Conservation (phyloP, 192 early-diverging fungal genomes). For the Coemansia sp. region DNA sequence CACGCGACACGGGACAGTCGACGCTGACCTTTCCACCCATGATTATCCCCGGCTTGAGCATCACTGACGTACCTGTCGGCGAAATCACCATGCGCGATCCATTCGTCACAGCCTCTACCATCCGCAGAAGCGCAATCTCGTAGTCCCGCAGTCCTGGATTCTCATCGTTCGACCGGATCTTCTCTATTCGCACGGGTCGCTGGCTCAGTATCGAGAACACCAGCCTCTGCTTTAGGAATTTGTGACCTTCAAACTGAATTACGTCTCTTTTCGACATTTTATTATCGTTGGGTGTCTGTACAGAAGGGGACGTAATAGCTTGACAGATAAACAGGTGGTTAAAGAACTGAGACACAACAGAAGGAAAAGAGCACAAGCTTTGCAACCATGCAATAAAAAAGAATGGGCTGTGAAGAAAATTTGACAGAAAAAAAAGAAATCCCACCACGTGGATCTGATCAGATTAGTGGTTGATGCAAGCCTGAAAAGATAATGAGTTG, state of each 20-base stretch:
- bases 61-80: constrained; percentile 84
- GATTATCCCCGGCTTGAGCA: constrained; percentile 88
- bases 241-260: constrained; percentile 74
- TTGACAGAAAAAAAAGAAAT: background rate
- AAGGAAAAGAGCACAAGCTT: background rate
- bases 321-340: too few species aligned
- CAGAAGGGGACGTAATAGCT: constrained; percentile 10
- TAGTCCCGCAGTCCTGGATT: constrained; percentile 90
- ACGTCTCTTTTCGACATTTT: constrained; percentile 47
- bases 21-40: constrained; percentile 82
- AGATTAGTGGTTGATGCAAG: too few species aligned
- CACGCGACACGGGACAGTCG: constrained; percentile 83
- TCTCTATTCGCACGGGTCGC: constrained; percentile 81
- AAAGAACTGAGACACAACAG: background rate
- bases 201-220: constrained; percentile 85
- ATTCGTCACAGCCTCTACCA: constrained; percentile 94
- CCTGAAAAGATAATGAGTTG: too few species aligned
- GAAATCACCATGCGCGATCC: constrained; percentile 91
- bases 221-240: constrained; percentile 86
- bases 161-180: constrained; percentile 84
- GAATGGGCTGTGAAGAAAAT: background rate
- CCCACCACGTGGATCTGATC: too few species aligned
- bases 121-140: constrained; percentile 84
- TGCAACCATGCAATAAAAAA: background rate
- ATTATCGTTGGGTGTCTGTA: background rate